Evolutionary conservation across 2,329 filamentous ascomycete species (phyloP), one percentile per base, ranked within the genome.

Genomic region (Massarina eburnea): DNA sequence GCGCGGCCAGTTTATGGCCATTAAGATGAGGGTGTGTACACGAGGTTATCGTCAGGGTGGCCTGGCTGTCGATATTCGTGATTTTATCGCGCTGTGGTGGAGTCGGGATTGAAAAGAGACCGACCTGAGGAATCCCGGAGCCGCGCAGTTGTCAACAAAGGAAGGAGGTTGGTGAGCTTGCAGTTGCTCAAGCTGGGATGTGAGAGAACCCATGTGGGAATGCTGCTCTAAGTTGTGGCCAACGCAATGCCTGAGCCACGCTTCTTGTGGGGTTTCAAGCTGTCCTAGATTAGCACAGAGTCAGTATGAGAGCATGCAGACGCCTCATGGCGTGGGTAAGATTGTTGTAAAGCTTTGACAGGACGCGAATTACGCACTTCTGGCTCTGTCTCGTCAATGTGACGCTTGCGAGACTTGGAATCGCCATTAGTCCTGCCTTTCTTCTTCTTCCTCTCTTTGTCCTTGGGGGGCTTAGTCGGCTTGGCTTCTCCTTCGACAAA

Each of bases 401-500:
- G 73, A 47, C 74, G 73, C 63, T 77, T 77, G 55, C 49, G 56
- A 48, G 46, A 54, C 55, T 61, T 66, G 20, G 46, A 41, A 29
- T n/a, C 32, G 19, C 47, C 47, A 21, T 46, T 49, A 29, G 24
- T 35, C 41, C 40, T 44, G 12, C 45, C 39, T 22, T 35, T 43
- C 36, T 57, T 51, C 48, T 59, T 63, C 50, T 64, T 62, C 18
- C 14, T 38, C 49, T 64, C 68, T 56, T 67, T 67, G 36, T 67
- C 64, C 59, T 75, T 77, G 57, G 71, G 71, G 24, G 67, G 61
- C 52, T 73, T 73, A 14, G 61, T 62, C 4, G 76, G 76, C 41
- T 70, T 66, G 4, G 59, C 67, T 71, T 99, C 94, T 61, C 89
- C 89, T 19, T 84, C 75, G 38, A 85, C 80, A 66, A 99, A 99